These are phyloP conservation scores for Zygosaccharomyces siamensis DNA, from an alignment of 805 yeast species.

Conservation along the genomic window DNA sequence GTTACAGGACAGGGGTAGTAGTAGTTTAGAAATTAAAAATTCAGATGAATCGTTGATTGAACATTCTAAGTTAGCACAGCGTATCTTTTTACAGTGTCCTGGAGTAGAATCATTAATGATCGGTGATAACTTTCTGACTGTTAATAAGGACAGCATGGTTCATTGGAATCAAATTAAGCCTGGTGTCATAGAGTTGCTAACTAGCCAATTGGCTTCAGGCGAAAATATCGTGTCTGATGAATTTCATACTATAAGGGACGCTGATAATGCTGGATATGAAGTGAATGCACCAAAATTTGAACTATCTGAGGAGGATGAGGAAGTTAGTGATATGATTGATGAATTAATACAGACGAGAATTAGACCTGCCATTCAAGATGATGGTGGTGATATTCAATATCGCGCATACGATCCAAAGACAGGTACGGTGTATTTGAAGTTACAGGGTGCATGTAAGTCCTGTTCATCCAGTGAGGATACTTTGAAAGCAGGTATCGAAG, in stretches of 20 bases:
- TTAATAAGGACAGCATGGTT: conserved; percentile 59
- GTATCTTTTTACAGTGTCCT: conserved; percentile 47
- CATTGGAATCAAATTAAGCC: conserved; percentile 73
- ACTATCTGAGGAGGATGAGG: conserved; percentile 60
- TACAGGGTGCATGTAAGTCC: conserved; percentile 94
- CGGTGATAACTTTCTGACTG: conserved; percentile 69
- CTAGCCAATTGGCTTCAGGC: conserved; percentile 30
- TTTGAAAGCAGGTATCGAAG: conserved; percentile 89
- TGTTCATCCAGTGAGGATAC: conserved; percentile 91
- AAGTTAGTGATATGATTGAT: conserved; percentile 81
- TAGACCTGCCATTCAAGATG: conserved; percentile 97
- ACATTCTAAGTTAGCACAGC: conserved; percentile 59
- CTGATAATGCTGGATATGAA: conserved; percentile 37
- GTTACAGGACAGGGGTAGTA: conserved; percentile 30
- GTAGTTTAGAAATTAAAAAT: conserved; percentile 33
- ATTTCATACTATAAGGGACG: conserved; percentile 32
- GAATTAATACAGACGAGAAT: conserved; percentile 91
- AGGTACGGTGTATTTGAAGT: conserved; percentile 81
- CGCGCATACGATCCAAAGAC: conserved; percentile 78
- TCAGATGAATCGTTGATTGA: conserved; percentile 32
- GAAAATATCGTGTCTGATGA: conserved; percentile 24
- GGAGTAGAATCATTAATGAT: conserved; percentile 64
- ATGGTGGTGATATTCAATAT: conserved; percentile 95
- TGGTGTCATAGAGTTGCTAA: conserved; percentile 42
- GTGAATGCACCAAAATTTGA: conserved; percentile 30